These are phyloP conservation scores for Spathaspora gorwiae DNA, from an alignment of 805 yeast species.

Conservation along the genomic window DNA sequence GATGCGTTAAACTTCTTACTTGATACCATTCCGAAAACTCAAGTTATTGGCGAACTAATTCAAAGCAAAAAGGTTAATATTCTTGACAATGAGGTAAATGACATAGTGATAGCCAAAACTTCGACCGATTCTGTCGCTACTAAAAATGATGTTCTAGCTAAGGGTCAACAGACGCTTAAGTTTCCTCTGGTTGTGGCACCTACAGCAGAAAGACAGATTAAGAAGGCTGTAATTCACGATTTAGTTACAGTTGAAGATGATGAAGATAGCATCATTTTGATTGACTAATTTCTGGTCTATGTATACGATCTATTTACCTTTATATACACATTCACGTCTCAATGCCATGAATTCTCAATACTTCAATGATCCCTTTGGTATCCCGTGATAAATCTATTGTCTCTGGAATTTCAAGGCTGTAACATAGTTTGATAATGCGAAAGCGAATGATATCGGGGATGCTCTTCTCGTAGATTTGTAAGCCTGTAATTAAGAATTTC, in stretches of 20 bases:
- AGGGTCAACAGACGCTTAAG: constrained; percentile 39
- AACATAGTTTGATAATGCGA: constrained; percentile 31
- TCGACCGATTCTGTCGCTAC: constrained; percentile 5
- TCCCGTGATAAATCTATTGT: constrained; percentile 18
- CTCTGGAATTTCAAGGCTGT: constrained; percentile 20
- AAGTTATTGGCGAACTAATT: constrained; percentile 45
- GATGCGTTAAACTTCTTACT: constrained; percentile 60
- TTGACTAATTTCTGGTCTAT: background rate
- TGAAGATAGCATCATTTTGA: background rate
- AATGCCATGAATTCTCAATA: constrained; percentile 11
- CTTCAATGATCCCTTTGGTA: constrained; percentile 27
- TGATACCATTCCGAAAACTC: constrained; percentile 64
- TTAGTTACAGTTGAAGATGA: constrained; percentile 20
- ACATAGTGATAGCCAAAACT: constrained; percentile 6
- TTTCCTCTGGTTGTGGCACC: constrained; percentile 6
- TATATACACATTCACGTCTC: background rate
- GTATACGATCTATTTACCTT: background rate
- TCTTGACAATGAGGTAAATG: constrained; percentile 7
- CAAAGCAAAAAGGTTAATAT: constrained; percentile 34
- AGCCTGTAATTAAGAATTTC: constrained; percentile 29
- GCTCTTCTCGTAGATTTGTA: constrained; percentile 35
- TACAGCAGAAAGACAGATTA: constrained; percentile 10
- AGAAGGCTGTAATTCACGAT: constrained; percentile 32
- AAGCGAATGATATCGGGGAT: constrained; percentile 37
- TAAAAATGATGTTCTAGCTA: constrained; percentile 17